Conservation (phyloP, 352 stramenopile species). For the Phytophthora fragariaefolia region DNA sequence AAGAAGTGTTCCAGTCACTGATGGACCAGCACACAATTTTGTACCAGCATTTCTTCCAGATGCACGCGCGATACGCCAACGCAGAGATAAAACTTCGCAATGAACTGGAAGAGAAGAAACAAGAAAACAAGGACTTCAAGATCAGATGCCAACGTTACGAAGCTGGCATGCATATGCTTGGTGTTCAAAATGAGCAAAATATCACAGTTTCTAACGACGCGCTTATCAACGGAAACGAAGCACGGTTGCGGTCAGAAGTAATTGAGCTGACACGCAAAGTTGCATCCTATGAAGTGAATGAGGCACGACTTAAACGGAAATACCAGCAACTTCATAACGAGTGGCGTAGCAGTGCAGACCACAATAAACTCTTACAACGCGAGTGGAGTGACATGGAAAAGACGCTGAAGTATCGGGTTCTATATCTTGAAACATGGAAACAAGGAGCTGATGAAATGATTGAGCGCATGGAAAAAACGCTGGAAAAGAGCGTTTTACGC, state of each 20-base stretch:
- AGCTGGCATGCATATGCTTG: conserved; percentile 53
- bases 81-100: conserved; percentile 45
- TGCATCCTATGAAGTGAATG: conserved; percentile 85
- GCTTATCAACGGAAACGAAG: conserved; percentile 41
- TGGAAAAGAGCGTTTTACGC: conserved; percentile 70
- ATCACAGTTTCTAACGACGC: neutral
- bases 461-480: conserved; percentile 60
- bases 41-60: conserved; percentile 77
- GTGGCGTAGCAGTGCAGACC: conserved; percentile 40
- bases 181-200: conserved; percentile 33
- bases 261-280: conserved; percentile 79
- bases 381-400: conserved; percentile 92
- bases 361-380: conserved; percentile 50
- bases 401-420: conserved; percentile 84
- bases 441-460: conserved; percentile 69
- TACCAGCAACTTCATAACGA: conserved; percentile 60
- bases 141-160: conserved; percentile 66
- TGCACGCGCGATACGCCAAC: conserved; percentile 54
- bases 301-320: conserved; percentile 74
- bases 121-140: conserved; percentile 51
- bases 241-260: conserved; percentile 51
- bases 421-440: conserved; percentile 94
- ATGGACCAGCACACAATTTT: conserved; percentile 79
- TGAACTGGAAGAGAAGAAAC: conserved; percentile 47
- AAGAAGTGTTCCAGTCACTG: conserved; percentile 59